These are phyloP conservation scores for Tolypocladium guangdongense DNA, from an alignment of 2,329 filamentous ascomycete species.

Conservation along the genomic window DNA sequence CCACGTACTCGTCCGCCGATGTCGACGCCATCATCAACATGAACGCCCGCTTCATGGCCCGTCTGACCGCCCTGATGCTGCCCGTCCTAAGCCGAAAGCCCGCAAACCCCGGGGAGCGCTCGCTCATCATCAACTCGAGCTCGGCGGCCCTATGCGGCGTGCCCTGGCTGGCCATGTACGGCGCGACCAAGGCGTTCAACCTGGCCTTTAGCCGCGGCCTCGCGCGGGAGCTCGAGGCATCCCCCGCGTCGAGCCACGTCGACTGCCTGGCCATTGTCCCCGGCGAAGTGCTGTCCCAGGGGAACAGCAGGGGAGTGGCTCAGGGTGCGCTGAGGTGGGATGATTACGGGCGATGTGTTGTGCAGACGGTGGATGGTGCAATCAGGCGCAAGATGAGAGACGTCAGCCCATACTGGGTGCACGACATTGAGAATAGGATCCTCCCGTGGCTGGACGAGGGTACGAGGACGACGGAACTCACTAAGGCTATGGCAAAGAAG, in stretches of 20 bases:
- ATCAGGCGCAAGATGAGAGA: slow-evolving; percentile 11
- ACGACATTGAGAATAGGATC: slow-evolving; percentile 7
- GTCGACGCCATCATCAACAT: slow-evolving; percentile 18
- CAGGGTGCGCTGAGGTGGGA: slow-evolving; percentile 7
- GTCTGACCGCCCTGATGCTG: slow-evolving; percentile 19
- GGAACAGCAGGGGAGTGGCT: slow-evolving; percentile 8
- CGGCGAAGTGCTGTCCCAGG: slow-evolving; percentile 16
- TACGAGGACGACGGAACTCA: neutral
- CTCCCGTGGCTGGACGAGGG: slow-evolving; percentile 4
- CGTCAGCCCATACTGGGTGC: slow-evolving; percentile 15
- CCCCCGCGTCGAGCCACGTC: slow-evolving; percentile 11
- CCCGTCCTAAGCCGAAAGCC: slow-evolving; percentile 8
- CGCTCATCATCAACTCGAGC: slow-evolving; percentile 18
- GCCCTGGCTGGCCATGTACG: slow-evolving; percentile 19
- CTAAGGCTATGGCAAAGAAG: slow-evolving; percentile 1
- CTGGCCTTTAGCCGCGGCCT: slow-evolving; percentile 15
- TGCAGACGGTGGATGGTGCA: slow-evolving; percentile 12
- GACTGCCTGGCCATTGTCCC: slow-evolving; percentile 17
- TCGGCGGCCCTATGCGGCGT: slow-evolving; percentile 13
- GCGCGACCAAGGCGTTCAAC: slow-evolving; percentile 20
- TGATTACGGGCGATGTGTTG: slow-evolving; percentile 5
- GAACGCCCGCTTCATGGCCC: slow-evolving; percentile 24
- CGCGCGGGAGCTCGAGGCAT: slow-evolving; percentile 15
- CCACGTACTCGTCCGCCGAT: slow-evolving; percentile 15
- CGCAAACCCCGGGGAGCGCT: slow-evolving; percentile 4